Base-by-base conservation (phyloP, 2,329 filamentous ascomycete species). In the Fusarium concolor region DNA sequence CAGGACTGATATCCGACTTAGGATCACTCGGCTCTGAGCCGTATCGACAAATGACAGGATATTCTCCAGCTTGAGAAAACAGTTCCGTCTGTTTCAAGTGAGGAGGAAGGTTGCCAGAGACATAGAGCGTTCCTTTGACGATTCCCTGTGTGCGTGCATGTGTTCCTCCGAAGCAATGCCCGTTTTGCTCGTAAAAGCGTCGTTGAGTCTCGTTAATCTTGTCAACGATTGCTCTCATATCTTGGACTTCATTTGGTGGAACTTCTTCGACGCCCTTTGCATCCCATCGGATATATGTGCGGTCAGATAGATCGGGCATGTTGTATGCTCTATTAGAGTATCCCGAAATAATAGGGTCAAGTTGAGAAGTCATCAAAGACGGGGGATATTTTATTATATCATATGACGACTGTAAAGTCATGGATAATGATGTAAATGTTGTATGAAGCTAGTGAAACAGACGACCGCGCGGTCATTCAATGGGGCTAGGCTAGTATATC, bases 71-170 rank as follows among this genome's bases (percentile, higher is more conserved):
- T 11, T 50, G 22, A 11, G 57, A 4, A 22, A 56, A 61, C n/a
- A 56, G 57, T 22, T 61, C 51, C 2, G 51, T 56, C 24, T 45
- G 37, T 18, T 61, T 61, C 14, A 56, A 6, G 43, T 56, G 51
- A 6, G 10, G 6, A 1, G 57, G 51, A 14, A 61, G 24, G 14
- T 56, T 14, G 28, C 44, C 22, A 11, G 51, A 42, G 5, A 55
- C 33, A 20, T 22, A 12, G 14, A 61, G 35, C 3, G 38, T 56
- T 10, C 57, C 57, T 17, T 39, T 56, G 1, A 50, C 44, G 2
- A 56, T 61, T 3, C 51, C 51, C 11, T 56, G 43, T 10, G 43
- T 56, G 4, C 43, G 18, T 28, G 57, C 37, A 35, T 51, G 57
- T 4, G 45, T 57, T 14, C 57, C 57, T 18, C 22, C 38, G 5